These are phyloP conservation scores for Dactylis glomerata DNA, from an alignment of 176 grass and related monocot species.

Conservation along the genomic window DNA sequence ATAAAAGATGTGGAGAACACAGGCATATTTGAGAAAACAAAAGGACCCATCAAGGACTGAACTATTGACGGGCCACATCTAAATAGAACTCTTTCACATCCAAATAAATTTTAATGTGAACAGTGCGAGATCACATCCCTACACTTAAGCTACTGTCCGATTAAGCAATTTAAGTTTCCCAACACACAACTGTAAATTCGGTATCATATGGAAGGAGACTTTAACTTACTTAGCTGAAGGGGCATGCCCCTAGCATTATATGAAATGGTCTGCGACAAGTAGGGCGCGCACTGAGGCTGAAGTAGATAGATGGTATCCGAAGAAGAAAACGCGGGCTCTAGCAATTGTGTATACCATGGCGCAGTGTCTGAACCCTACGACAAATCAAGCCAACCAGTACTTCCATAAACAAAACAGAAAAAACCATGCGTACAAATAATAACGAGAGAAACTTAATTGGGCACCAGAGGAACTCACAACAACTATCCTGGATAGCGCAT, in stretches of 20 bases:
- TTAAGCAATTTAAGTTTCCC: neutral
- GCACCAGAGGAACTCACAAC: constrained; percentile 47
- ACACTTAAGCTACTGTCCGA: neutral
- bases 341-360: constrained; percentile 44
- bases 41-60: neutral
- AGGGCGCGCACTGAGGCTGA: constrained; percentile 56
- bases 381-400: constrained; percentile 18
- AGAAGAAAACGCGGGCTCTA: constrained; percentile 73
- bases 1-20: neutral
- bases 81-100: neutral
- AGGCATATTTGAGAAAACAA: neutral
- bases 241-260: constrained; percentile 32
- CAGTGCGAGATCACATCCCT: neutral
- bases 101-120: neutral
- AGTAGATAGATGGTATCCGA: constrained; percentile 55
- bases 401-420: constrained; percentile 18
- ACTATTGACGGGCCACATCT: constrained; percentile 7
- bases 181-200: neutral
- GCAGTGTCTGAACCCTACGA: constrained; percentile 65
- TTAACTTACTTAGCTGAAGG: constrained; percentile 49
- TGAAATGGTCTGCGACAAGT: constrained; percentile 41
- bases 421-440: neutral
- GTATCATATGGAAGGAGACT: neutral
- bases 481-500: constrained; percentile 45
- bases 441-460: neutral